Evolutionary conservation across 768 basidiomycete genomes (phyloP).

Genomic region (Crassisporium funariophilum): DNA sequence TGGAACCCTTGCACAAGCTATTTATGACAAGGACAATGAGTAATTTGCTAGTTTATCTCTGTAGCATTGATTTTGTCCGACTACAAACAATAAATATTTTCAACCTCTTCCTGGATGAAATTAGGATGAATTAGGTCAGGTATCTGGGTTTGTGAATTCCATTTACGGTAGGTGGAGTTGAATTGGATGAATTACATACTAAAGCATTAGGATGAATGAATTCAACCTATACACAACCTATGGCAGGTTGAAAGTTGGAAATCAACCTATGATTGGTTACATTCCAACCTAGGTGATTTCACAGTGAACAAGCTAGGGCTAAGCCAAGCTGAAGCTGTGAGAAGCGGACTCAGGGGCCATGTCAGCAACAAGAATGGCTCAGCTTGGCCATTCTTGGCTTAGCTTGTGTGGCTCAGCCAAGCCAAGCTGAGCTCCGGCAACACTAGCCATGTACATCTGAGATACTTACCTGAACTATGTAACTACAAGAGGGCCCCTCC

Average conservation of each 20-base stretch:
- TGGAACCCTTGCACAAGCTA: conserved; percentile 10
- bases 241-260: not conserved
- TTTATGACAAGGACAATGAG: not conserved
- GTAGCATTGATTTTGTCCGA: not conserved
- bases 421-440: no score
- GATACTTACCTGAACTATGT: no score
- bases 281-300: conserved; percentile 2
- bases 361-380: no score
- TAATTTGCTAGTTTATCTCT: not conserved
- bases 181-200: not conserved
- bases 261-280: conserved; percentile 2
- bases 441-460: no score
- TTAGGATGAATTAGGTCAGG: not conserved
- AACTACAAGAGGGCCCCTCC: no score
- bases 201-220: not conserved
- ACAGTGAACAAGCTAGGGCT: no score
- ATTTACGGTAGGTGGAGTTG: no score
- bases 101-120: not conserved
- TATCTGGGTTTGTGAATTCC: not conserved
- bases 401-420: no score
- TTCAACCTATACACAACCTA: conserved; percentile 7
- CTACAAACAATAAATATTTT: not conserved
- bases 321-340: conserved; percentile 8
- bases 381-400: no score
- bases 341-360: not conserved